These are phyloP conservation scores for Apiosordaria backusii DNA, from an alignment of 495 filamentous ascomycete species.

Conservation along the genomic window DNA sequence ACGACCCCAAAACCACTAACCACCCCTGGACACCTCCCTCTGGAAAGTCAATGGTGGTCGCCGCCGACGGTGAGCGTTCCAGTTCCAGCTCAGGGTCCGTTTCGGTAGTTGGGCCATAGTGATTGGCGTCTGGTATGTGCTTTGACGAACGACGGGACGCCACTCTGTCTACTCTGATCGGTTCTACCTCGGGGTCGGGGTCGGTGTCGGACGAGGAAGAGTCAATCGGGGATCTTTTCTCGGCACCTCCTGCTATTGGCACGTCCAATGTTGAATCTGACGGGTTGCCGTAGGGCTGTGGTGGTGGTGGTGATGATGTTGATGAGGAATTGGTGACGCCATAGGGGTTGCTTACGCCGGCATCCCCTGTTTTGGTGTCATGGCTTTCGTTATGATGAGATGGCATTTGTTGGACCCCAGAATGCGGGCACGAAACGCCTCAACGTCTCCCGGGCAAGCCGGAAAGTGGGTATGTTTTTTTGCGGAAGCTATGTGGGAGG, in stretches of 20 bases:
- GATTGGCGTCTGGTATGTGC: not conserved
- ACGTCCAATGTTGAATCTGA: not conserved
- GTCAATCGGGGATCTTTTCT: not conserved
- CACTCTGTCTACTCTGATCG: not conserved
- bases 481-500: not conserved
- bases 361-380: slow-evolving; percentile 6
- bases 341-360: slow-evolving; percentile 3
- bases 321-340: slow-evolving; percentile 9
- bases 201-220: slow-evolving; percentile 1
- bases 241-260: not conserved
- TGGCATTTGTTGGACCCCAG: not conserved
- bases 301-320: not conserved
- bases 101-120: not conserved
- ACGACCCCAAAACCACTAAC: slow-evolving; percentile 60
- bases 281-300: not conserved
- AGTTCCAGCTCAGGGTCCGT: slow-evolving; percentile 6
- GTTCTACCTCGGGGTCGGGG: not conserved
- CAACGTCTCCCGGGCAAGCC: not conserved
- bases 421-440: not conserved
- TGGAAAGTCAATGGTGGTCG: slow-evolving; percentile 45
- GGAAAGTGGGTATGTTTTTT: not conserved
- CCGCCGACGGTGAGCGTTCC: slow-evolving; percentile 14
- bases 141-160: not conserved
- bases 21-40: slow-evolving; percentile 60
- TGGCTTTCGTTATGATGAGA: not conserved